Base-by-base conservation (phyloP, 192 early-diverging fungal species). In the Spinellus fusiger region DNA sequence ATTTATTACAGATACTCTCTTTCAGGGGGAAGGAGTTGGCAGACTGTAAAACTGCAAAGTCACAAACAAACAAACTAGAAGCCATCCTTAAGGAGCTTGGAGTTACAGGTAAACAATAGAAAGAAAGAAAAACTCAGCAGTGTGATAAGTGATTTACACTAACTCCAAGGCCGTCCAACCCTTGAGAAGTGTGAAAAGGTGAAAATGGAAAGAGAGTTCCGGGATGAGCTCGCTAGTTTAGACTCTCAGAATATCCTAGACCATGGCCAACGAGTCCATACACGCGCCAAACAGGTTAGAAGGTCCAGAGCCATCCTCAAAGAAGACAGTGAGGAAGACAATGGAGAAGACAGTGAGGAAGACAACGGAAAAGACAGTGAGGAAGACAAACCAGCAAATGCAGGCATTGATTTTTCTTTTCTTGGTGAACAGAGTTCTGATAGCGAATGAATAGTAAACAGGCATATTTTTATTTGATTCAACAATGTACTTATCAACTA, bases 111-210 rank as follows among this genome's bases (percentile, higher is more conserved):
- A 32, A 8, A 7, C n/a, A 29, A 25, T 25, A 13, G 38, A 13
- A 1, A 7, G 10, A 29, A 47, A 18, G 1, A 12, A 47, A 3
- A 26, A 20, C 1, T 0, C 26, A 20, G 22, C 3, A 10, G 26
- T n/a, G 0, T 15, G 22, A 37, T 44, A 20, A 58, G 33, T 20
- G 26, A 4, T 25, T 37, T 18, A 52, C 18, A 23, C 1, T 18
- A 23, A 20, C 29, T 13, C 52, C 5, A 18, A 31, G 82, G 82
- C 1, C 70, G 80, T 16, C 81, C 81, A 4, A 81, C 77, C 0
- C 37, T 83, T 25, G 81, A 83, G 26, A 81, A 83, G 37, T 83
- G 81, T 35, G 79, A 76, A 38, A 65, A 75, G 52, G 68, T 81
- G 22, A 83, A 80, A 51, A 67, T 54, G 6, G 77, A 75, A 61